phyloP scores from a whole-genome alignment of 1,284 basidiomycete species.

The Malassezia equina region DNA sequence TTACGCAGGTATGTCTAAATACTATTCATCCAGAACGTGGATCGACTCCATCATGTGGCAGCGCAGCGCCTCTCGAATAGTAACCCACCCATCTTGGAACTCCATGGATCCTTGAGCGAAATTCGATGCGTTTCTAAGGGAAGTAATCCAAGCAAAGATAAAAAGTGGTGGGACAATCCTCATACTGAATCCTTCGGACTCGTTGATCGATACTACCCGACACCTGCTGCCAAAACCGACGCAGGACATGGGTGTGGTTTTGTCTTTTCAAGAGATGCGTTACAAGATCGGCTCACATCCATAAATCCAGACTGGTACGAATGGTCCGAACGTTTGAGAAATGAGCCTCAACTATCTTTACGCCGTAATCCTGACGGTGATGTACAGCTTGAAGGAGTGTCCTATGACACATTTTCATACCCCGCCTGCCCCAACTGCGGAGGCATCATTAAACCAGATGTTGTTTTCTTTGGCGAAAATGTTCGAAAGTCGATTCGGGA shows the following conservation, averaged over 20 bases:
- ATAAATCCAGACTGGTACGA: constrained; percentile 40
- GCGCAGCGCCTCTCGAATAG: constrained; percentile 26
- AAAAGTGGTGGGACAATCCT: constrained; percentile 5
- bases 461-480: constrained; percentile 46
- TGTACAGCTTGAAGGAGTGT: constrained; percentile 34
- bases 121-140: constrained; percentile 12
- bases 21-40: constrained; percentile 33
- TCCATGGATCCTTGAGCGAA: constrained; percentile 28
- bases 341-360: constrained; percentile 6
- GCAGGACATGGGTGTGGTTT: constrained; percentile 28
- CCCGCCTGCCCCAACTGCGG: constrained; percentile 43
- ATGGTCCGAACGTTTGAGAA: constrained; percentile 33
- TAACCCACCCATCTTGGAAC: constrained; percentile 35
- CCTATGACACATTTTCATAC: constrained; percentile 42
- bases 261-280: constrained; percentile 27
- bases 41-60: constrained; percentile 42
- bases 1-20: constrained; percentile 24
- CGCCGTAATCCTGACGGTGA: constrained; percentile 46
- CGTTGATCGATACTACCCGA: constrained; percentile 9
- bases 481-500: constrained; percentile 31
- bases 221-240: not conserved
- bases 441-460: constrained; percentile 44
- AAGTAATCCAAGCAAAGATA: constrained; percentile 17
- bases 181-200: constrained; percentile 3
- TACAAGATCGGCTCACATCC: constrained; percentile 37